phyloP scores from a whole-genome alignment of 2,329 filamentous ascomycete genomes.

The Colletotrichum camelliae region DNA sequence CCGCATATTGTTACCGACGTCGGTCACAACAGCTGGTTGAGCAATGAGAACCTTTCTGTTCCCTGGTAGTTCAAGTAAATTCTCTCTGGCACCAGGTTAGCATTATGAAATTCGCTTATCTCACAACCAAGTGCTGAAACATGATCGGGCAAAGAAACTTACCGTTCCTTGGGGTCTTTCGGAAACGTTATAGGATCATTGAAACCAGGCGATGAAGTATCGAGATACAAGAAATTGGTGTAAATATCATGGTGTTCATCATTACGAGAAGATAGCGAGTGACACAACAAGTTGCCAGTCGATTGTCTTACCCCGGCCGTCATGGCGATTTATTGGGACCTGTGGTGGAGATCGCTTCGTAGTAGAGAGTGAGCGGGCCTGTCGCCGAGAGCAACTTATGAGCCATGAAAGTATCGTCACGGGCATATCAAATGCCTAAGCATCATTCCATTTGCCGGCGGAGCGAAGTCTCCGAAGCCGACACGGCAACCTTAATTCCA shows the following conservation, averaged over 20 bases:
- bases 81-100: not conserved
- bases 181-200: not conserved
- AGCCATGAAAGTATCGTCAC: not conserved
- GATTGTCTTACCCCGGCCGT: not conserved
- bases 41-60: not conserved
- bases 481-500: not conserved
- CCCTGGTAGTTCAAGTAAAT: not conserved
- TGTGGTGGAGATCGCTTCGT: not conserved
- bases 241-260: not conserved
- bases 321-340: not conserved
- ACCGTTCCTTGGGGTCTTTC: not conserved
- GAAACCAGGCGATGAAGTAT: not conserved
- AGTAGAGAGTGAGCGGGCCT: not conserved
- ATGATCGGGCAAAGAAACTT: not conserved
- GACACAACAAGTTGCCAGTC: not conserved
- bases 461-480: not conserved
- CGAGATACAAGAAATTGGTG: not conserved
- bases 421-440: not conserved
- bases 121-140: not conserved
- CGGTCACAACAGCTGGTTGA: conserved; percentile 40
- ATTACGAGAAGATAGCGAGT: not conserved
- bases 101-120: not conserved
- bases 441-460: not conserved
- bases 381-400: not conserved
- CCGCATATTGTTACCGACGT: conserved; percentile 67